Percentiles rank a stretch among this genome's conserved stretches.
phyloP scores from a whole-genome alignment of 441 rosid species.

The Isatis lusitanica region DNA sequence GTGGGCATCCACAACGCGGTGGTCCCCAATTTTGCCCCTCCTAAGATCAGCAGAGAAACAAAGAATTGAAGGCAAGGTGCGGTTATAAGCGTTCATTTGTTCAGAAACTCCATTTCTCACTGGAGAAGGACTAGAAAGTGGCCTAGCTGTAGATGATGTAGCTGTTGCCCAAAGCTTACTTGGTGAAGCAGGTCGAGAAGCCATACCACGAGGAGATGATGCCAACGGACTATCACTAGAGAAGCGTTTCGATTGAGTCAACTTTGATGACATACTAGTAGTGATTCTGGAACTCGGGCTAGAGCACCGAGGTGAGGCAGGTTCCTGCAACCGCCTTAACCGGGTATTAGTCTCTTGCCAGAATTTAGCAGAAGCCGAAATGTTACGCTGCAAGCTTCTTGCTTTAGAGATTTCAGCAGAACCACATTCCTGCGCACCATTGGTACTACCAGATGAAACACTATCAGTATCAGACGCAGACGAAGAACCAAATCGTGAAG shows the following conservation, averaged over 20 bases:
- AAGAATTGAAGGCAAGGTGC: constrained; percentile 60
- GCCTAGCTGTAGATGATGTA: constrained; percentile 42
- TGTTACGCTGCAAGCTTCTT: constrained; percentile 43
- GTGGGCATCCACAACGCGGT: constrained; percentile 61
- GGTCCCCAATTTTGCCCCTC: constrained; percentile 68
- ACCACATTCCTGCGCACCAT: constrained; percentile 27
- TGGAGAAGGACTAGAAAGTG: constrained; percentile 59
- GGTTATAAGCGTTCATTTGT: constrained; percentile 42
- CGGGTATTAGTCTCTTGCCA: constrained; percentile 82
- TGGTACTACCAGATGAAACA: constrained; percentile 63
- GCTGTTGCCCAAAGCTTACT: constrained; percentile 61
- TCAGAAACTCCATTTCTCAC: constrained; percentile 49
- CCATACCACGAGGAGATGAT: constrained; percentile 54
- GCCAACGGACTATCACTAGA: constrained; percentile 43
- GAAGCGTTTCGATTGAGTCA: constrained; percentile 56
- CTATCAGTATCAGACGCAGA: constrained; percentile 60
- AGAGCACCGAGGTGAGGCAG: constrained; percentile 52
- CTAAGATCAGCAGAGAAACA: constrained; percentile 68
- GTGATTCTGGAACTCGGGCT: constrained; percentile 51
- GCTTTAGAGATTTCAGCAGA: constrained; percentile 28
- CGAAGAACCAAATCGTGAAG: too few relatives aligned
- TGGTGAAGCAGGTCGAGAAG: constrained; percentile 63
- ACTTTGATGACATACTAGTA: constrained; percentile 44
- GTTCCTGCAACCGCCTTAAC: constrained; percentile 68
- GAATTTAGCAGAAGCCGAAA: constrained; percentile 56